A percentile compares a stretch with the other conserved stretches of the same genome.
Evolutionary conservation across 169 alveolate species (phyloP).

Genomic region (Theileria sp.): DNA sequence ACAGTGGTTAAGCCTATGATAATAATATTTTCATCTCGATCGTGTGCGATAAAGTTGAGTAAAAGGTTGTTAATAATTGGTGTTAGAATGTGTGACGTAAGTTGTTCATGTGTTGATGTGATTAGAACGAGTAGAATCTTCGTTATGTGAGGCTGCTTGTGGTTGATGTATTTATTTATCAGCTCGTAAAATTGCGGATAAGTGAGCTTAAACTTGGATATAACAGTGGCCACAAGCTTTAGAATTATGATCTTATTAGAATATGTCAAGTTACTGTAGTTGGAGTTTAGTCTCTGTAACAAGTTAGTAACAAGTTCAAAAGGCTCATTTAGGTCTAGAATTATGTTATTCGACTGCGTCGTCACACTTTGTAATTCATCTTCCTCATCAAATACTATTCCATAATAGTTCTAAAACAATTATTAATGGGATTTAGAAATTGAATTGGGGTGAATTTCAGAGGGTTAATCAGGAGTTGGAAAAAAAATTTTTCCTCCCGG

Average conservation of each 20-base stretch:
- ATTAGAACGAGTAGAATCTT: slow-evolving; percentile 83
- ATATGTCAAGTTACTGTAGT: slow-evolving; percentile 22
- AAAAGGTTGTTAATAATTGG: slow-evolving; percentile 70
- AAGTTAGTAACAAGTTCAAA: slow-evolving; percentile 32
- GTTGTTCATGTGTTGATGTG: slow-evolving; percentile 84
- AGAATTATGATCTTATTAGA: slow-evolving; percentile 34
- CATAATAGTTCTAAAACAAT: slow-evolving; percentile 36
- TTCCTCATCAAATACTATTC: slow-evolving; percentile 43
- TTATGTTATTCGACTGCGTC: background rate
- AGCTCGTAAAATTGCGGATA: slow-evolving; percentile 57
- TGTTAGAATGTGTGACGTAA: slow-evolving; percentile 82
- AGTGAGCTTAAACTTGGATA: slow-evolving; percentile 32
- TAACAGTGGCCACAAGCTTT: slow-evolving; percentile 39
- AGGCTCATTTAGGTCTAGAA: slow-evolving; percentile 45
- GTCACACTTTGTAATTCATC: slow-evolving; percentile 8
- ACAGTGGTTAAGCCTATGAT: slow-evolving; percentile 56
- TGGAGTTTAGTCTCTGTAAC: slow-evolving; percentile 32
- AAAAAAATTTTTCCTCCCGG: no score
- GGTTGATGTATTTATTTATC: slow-evolving; percentile 73
- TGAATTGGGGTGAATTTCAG: background rate
- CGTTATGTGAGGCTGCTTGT: slow-evolving; percentile 82
- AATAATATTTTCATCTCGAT: slow-evolving; percentile 49
- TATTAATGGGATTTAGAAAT: no score
- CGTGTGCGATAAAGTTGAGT: slow-evolving; percentile 49
- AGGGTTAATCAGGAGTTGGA: no score